Evolutionary conservation across 345 rosid species (phyloP).

Genomic region (Iberis pinnata): DNA sequence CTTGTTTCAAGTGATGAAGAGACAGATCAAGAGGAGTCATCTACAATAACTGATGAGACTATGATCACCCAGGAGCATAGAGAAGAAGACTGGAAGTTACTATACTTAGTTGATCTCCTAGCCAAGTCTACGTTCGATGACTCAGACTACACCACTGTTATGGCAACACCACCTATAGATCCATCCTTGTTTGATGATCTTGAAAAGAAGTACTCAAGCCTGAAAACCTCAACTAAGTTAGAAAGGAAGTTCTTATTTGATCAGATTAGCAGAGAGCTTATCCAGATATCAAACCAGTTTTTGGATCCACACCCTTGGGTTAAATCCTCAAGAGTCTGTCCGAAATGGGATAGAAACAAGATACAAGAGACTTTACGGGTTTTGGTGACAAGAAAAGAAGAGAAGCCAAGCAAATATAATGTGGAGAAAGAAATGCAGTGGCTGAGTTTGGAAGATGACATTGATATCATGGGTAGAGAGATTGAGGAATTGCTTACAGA

Average conservation of each 20-base stretch:
- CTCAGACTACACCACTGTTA: conserved; percentile 36
- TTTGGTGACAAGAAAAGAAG: conserved; percentile 35
- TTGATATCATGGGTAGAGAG: conserved; percentile 61
- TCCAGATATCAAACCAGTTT: conserved; percentile 40
- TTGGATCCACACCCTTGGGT: conserved; percentile 58
- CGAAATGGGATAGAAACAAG: conserved; percentile 38
- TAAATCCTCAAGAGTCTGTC: conserved; percentile 22
- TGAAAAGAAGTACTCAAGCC: conserved; percentile 49
- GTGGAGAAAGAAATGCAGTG: conserved; percentile 41
- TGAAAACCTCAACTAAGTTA: conserved; percentile 38
- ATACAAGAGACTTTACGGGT: conserved; percentile 40
- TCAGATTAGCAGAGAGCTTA: conserved; percentile 47
- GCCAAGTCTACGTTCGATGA: conserved; percentile 41
- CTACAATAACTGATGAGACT: conserved; percentile 29
- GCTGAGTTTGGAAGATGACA: conserved; percentile 48
- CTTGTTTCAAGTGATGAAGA: conserved; percentile 67
- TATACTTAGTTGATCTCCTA: conserved; percentile 49
- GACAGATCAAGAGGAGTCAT: conserved; percentile 35
- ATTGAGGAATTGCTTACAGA: conserved; percentile 57
- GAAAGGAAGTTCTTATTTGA: conserved; percentile 73
- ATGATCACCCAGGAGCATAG: conserved; percentile 18
- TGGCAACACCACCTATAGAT: conserved; percentile 50
- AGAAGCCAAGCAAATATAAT: conserved; percentile 33
- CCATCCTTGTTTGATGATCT: conserved; percentile 61
- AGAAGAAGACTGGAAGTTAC: conserved; percentile 42